Percentiles rank a stretch among this genome's conserved stretches.
These are phyloP conservation scores for Leccinum obscurum DNA, from an alignment of 768 basidiomycete genomes.

Conservation along the genomic window DNA sequence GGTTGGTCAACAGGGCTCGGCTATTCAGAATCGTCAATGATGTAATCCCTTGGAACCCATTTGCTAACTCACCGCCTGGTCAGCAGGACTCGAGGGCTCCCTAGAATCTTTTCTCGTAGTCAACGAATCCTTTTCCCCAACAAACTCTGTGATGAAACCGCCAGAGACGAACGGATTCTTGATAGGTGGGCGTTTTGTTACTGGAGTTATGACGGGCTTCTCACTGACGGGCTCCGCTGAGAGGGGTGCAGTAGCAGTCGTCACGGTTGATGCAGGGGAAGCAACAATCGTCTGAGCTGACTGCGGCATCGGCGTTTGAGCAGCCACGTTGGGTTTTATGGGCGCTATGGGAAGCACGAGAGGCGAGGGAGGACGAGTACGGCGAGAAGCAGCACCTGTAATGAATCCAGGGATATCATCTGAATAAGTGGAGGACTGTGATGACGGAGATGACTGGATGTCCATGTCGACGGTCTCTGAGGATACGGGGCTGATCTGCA, in stretches of 20 bases:
- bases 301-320: slow-evolving; percentile 16
- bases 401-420: slow-evolving; percentile 37
- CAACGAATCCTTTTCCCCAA: slow-evolving; percentile 28
- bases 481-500: slow-evolving; percentile 32
- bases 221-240: slow-evolving; percentile 9
- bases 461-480: slow-evolving; percentile 38
- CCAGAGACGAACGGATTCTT: slow-evolving; percentile 51
- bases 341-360: slow-evolving; percentile 24
- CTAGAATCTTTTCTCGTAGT: slow-evolving; percentile 22
- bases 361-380: slow-evolving; percentile 25
- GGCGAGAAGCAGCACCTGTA: slow-evolving; percentile 31
- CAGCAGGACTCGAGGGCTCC: slow-evolving; percentile 17
- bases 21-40: slow-evolving; percentile 13
- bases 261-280: slow-evolving; percentile 21
- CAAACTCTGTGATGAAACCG: slow-evolving; percentile 50
- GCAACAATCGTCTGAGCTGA: slow-evolving; percentile 18
- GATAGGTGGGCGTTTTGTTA: slow-evolving; percentile 21
- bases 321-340: slow-evolving; percentile 7
- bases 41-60: background rate
- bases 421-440: slow-evolving; percentile 19
- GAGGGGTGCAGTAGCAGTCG: slow-evolving; percentile 10
- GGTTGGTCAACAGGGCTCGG: slow-evolving; percentile 14
- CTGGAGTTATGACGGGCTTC: slow-evolving; percentile 10
- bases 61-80: slow-evolving; percentile 16
- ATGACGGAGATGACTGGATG: slow-evolving; percentile 35